phyloP scores from a whole-genome alignment of 2,329 filamentous ascomycete species.

The Rachicladosporium sp. region DNA sequence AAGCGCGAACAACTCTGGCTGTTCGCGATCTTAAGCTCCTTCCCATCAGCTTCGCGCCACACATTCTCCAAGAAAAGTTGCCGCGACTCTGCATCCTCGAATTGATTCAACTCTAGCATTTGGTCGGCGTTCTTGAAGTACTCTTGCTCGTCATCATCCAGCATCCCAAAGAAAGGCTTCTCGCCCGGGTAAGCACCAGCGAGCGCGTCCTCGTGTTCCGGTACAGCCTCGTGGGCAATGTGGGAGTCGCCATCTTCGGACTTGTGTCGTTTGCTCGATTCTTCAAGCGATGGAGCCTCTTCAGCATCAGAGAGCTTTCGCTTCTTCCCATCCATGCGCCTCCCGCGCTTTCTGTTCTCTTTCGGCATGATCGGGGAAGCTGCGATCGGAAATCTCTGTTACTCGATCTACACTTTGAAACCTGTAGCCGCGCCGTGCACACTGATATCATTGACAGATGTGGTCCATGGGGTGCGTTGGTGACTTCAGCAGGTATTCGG shows the following conservation, averaged over 20 bases:
- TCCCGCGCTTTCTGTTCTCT: constrained; percentile 46
- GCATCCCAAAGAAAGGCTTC: constrained; percentile 79
- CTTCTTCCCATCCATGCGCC: constrained; percentile 42
- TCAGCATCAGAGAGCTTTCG: constrained; percentile 35
- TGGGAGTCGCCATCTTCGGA: constrained; percentile 26
- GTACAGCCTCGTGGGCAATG: constrained; percentile 13
- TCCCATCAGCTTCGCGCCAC: constrained; percentile 73
- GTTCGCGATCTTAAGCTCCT: constrained; percentile 90
- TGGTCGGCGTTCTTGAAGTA: constrained; percentile 88
- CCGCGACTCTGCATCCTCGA: constrained; percentile 55
- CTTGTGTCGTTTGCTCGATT: constrained; percentile 26
- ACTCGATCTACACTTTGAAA: too few species aligned
- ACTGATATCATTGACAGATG: too few species aligned
- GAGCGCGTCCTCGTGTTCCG: constrained; percentile 14
- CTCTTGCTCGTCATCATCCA: constrained; percentile 86
- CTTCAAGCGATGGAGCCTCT: constrained; percentile 26
- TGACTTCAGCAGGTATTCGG: too few species aligned
- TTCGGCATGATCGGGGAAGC: constrained; percentile 38
- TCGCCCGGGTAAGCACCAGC: constrained; percentile 33
- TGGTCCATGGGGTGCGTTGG: too few species aligned
- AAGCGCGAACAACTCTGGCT: constrained; percentile 90
- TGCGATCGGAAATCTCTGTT: too few species aligned
- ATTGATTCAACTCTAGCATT: constrained; percentile 80
- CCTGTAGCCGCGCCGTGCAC: too few species aligned
- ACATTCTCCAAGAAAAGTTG: constrained; percentile 57